phyloP scores from a whole-genome alignment of 1,139 yeast genomes.

The Dujonia santamariae region DNA sequence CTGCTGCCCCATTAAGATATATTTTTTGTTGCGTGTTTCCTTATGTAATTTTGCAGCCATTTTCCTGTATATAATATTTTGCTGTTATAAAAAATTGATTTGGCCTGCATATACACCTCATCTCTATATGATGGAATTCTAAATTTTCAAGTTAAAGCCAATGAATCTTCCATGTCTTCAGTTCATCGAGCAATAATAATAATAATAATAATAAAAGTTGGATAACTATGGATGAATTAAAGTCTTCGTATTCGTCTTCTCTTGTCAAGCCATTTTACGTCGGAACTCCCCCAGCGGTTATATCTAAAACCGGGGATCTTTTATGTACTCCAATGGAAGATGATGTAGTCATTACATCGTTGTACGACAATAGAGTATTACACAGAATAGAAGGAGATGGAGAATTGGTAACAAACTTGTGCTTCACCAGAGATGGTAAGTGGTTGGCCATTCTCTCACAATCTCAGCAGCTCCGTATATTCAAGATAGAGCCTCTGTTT shows the following conservation, averaged over 20 bases:
- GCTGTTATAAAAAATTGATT: too few relatives aligned
- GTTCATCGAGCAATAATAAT: neutral
- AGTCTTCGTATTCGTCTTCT: conserved; percentile 30
- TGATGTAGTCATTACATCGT: conserved; percentile 68
- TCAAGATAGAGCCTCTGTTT: conserved; percentile 14
- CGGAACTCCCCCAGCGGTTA: conserved; percentile 76
- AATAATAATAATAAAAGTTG: too few relatives aligned
- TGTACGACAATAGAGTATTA: conserved; percentile 54
- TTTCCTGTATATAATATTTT: too few relatives aligned
- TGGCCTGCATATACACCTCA: neutral
- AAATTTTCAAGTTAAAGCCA: neutral
- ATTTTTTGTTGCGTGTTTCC: neutral
- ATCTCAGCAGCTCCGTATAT: conserved; percentile 76
- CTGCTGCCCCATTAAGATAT: neutral
- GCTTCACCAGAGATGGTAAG: conserved; percentile 72
- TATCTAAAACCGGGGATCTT: conserved; percentile 60
- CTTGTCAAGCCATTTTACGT: conserved; percentile 71
- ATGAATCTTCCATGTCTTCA: too few relatives aligned
- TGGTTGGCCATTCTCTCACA: conserved; percentile 74
- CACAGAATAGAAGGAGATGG: conserved; percentile 81
- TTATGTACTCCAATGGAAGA: conserved; percentile 81
- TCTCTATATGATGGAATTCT: neutral
- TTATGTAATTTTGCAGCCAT: neutral
- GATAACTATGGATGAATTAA: conserved; percentile 24
- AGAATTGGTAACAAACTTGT: conserved; percentile 72